A percentile compares a stretch with the other conserved stretches of the same genome.
phyloP scores from a whole-genome alignment of 2,329 filamentous ascomycete genomes.

The Aspergillus jensenii region DNA sequence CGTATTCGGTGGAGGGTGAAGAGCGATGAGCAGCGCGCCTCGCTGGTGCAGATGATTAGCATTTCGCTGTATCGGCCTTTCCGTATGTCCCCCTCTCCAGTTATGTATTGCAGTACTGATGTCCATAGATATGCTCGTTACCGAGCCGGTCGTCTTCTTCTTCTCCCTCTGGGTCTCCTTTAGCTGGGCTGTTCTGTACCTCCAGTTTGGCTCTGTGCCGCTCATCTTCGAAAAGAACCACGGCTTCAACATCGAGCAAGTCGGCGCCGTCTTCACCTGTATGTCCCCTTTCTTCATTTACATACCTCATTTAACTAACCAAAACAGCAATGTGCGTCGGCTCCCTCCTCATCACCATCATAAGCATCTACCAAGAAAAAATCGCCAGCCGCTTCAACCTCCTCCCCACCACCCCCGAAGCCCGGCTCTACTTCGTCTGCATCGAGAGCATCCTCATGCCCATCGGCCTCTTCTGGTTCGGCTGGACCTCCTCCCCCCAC shows the following conservation, averaged over 20 bases:
- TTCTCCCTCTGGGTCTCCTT: constrained; percentile 91
- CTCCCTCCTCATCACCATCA: constrained; percentile 62
- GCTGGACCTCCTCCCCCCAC: constrained; percentile 63
- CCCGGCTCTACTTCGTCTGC: constrained; percentile 80
- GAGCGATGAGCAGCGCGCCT: constrained; percentile 72
- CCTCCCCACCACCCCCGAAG: constrained; percentile 62
- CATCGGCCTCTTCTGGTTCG: constrained; percentile 77
- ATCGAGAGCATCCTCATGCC: constrained; percentile 73
- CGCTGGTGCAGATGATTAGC: constrained; percentile 66
- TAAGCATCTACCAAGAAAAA: constrained; percentile 73
- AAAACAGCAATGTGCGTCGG: constrained; percentile 68
- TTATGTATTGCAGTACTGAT: neutral
- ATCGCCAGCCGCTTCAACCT: constrained; percentile 55
- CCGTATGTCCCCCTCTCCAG: constrained; percentile 38
- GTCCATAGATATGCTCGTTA: constrained; percentile 52
- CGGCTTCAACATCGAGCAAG: constrained; percentile 65
- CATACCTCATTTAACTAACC: neutral
- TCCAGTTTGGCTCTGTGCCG: constrained; percentile 78
- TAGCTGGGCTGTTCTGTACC: constrained; percentile 83
- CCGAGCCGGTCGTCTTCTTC: constrained; percentile 64
- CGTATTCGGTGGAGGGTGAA: constrained; percentile 78
- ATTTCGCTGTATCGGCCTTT: constrained; percentile 78
- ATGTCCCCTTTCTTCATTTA: constrained; percentile 9
- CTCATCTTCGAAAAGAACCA: constrained; percentile 71
- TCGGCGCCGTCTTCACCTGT: constrained; percentile 68